phyloP scores from a whole-genome alignment of 192 early-diverging fungal genomes.

The Coemansia sp. region DNA sequence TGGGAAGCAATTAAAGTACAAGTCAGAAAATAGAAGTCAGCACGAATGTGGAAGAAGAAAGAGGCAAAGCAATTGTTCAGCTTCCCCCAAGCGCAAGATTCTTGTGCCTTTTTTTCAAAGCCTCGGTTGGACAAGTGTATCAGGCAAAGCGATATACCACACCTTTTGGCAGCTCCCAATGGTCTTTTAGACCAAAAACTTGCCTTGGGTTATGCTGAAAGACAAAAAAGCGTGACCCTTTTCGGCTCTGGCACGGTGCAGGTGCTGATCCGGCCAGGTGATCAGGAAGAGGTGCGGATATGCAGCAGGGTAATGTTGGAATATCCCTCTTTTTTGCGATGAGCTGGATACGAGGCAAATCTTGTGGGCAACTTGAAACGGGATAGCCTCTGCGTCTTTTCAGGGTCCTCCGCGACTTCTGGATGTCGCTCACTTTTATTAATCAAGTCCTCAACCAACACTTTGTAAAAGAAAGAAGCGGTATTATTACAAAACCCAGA shows the following conservation, averaged over 20 bases:
- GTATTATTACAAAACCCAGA: neutral
- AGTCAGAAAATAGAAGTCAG: slow-evolving; percentile 44
- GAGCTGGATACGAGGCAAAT: neutral
- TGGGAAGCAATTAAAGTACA: slow-evolving; percentile 29
- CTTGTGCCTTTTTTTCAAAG: neutral
- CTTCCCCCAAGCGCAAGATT: neutral
- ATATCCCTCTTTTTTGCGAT: neutral
- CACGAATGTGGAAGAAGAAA: slow-evolving; percentile 19
- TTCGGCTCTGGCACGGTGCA: slow-evolving; percentile 4
- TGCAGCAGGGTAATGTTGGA: neutral
- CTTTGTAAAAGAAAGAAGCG: too few species aligned
- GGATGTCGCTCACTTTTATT: neutral
- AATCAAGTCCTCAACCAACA: neutral
- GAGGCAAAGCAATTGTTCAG: neutral
- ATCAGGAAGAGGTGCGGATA: neutral
- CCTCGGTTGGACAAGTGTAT: neutral
- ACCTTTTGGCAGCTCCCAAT: neutral
- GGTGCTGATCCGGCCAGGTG: slow-evolving; percentile 5
- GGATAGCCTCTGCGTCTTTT: neutral
- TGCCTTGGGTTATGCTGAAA: neutral
- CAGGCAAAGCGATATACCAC: neutral
- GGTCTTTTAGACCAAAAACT: neutral
- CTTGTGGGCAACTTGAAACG: neutral
- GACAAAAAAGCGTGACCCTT: neutral
- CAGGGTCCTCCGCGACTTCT: neutral